Base-by-base conservation (phyloP, 306 rosid genomes). In the Cicer chorassanicum region DNA sequence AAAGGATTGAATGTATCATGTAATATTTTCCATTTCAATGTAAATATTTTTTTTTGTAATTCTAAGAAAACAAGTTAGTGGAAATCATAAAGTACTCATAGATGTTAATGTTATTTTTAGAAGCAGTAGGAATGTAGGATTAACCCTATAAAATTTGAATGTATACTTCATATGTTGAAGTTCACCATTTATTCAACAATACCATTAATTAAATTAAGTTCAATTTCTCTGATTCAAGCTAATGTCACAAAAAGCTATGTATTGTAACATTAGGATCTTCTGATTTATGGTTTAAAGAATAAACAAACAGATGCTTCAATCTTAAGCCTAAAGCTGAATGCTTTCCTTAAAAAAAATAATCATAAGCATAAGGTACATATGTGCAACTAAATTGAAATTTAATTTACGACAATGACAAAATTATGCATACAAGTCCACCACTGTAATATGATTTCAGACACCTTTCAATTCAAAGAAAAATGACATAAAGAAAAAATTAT, bases 131-230 rank as follows among this genome's bases (percentile, higher is more conserved):
- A 73, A 38, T 70, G 39, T 55, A 63, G 34, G 6, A 48, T n/a
- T 15, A n/a, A 14, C 8, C 5, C 36, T 29, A 29, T 29, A 46
- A 70, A 65, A 55, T 36, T 71, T 46, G 45, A 73, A 19, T 14
- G n/a, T 59, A 66, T 11, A 38, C 7, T 16, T 62, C 40, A 24
- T 57, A 41, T 66, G 46, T n/a, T 60, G 48, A 18, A 42, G 21
- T 61, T 78, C 16, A 59, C 54, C 39, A 19, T 41, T 49, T 50
- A 72, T 34, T 50, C 15, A 66, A 9, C 6, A 67, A 18, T 82
- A 77, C 72, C 67, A 41, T 50, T 39, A 62, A 67, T 55, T 72
- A 73, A 76, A 72, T 10, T 55, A 45, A 5, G 70, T 8, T 56
- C 24, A 46, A 76, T 68, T 65, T 76, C 19, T 67, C 15, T 50